phyloP scores from a whole-genome alignment of 768 basidiomycete genomes.

The Lactarius evosmus region DNA sequence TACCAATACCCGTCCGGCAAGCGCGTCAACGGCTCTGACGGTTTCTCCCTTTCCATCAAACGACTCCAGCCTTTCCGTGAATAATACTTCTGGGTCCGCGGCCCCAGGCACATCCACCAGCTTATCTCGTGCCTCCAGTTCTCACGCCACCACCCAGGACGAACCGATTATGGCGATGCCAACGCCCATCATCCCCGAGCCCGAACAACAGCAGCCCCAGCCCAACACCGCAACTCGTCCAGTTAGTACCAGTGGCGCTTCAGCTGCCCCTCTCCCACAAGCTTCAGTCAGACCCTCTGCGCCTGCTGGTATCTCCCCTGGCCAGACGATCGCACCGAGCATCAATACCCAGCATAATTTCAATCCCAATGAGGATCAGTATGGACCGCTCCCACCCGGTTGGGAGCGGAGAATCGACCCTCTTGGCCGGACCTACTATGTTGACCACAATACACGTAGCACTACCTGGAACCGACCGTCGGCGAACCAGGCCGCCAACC shows the following conservation, averaged over 20 bases:
- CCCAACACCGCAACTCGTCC: constrained; percentile 37
- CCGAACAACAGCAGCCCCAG: constrained; percentile 31
- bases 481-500: constrained; percentile 69
- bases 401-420: constrained; percentile 99
- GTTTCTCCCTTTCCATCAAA: constrained; percentile 50
- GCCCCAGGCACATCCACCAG: constrained; percentile 35
- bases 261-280: constrained; percentile 28
- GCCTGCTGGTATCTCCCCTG: constrained; percentile 35
- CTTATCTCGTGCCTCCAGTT: constrained; percentile 63
- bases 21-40: constrained; percentile 54
- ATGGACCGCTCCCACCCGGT: constrained; percentile 81
- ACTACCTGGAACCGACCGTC: constrained; percentile 98
- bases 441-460: constrained; percentile 95
- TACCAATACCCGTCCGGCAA: constrained; percentile 74
- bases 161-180: constrained; percentile 29
- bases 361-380: constrained; percentile 93
- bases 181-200: constrained; percentile 38
- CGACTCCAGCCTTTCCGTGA: constrained; percentile 57
- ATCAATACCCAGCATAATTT: constrained; percentile 62
- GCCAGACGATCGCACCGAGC: constrained; percentile 33
- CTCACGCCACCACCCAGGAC: constrained; percentile 57
- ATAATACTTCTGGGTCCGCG: constrained; percentile 41
- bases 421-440: constrained; percentile 93
- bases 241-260: constrained; percentile 36
- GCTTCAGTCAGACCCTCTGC: constrained; percentile 35